Evolutionary conservation across 352 stramenopile genomes (phyloP), one percentile per base, ranked within the genome.

Genomic region (Globisporangium parvum): DNA sequence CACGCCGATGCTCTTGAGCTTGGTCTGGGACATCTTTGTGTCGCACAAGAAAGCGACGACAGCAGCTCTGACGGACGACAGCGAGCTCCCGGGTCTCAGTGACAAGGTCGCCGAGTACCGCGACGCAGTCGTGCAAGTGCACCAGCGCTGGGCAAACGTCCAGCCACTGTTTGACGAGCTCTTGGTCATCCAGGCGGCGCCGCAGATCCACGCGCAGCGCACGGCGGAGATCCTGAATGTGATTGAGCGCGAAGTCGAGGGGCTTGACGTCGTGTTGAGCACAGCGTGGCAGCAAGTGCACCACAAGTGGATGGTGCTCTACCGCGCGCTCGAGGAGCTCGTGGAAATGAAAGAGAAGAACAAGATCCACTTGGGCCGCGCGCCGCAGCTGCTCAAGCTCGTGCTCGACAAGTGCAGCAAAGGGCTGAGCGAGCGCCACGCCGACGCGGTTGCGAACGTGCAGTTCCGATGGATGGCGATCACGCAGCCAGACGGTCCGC

Each of bases 391-490:
- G 1, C 61, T 91, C 1, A 80, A 73, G 8, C 61, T 70, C 20
- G 75, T 91, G 2, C 59, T 68, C 2, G 54, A 75, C 23, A 65
- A 63, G 26, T 91, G 80, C 64, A 82, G 64, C 47, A 77, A 80
- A 49, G 80, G 80, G 1, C 63, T 91, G 3, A 78, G 66, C 42
- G 61, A 57, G 42, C 67, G 69, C 5, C 67, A 91, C 49, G 73
- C 77, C 1, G 77, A 88, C 9, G 77, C 70, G 2, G 77, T 91
- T 0, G 71, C 77, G 0, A 79, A 73, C 10, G 72, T 88, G 11
- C 80, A 91, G 48, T 88, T 87, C 47, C 77, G 80, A 4, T 87
- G 76, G 77, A 88, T 85, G 68, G 77, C 77, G 18, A 85, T 91
- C 51, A 88, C 72, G 2, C 70, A 80, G 37, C 62, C 48, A 8